A percentile compares a stretch with the other conserved stretches of the same genome.
Conservation (phyloP, 257 asterid genomes). For the Capsicum baccatum region DNA sequence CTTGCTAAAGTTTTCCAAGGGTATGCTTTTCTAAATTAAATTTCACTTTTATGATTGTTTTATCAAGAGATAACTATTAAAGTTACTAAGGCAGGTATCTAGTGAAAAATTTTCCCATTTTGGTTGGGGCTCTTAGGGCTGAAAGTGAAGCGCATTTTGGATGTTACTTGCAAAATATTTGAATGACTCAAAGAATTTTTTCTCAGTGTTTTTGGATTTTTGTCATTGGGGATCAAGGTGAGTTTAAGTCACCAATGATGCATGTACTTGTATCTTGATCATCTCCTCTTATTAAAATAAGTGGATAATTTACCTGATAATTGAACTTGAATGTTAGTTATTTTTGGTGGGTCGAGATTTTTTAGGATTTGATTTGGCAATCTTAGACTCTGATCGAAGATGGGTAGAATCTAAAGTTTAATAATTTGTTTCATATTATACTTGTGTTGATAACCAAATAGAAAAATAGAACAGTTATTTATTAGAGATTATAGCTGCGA, state of each 20-base stretch:
- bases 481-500: background rate
- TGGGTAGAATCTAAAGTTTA: background rate
- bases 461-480: background rate
- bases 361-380: conserved; percentile 12
- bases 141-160: conserved; percentile 83
- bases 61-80: conserved; percentile 34
- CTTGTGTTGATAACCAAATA: conserved; percentile 12
- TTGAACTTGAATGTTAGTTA: conserved; percentile 1
- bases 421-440: background rate
- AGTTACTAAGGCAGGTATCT: conserved; percentile 55
- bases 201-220: conserved; percentile 93
- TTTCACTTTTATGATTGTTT: background rate
- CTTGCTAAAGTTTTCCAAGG: conserved; percentile 91
- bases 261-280: background rate
- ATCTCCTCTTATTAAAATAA: background rate
- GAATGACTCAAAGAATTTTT: conserved; percentile 92
- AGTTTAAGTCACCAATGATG: conserved; percentile 12
- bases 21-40: conserved; percentile 46
- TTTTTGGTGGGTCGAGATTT: background rate
- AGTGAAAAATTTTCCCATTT: conserved; percentile 85
- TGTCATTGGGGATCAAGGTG: conserved; percentile 99
- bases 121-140: conserved; percentile 91
- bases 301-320: background rate
- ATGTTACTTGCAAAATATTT: conserved; percentile 77
- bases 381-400: background rate